Conservation (phyloP, 2,329 filamentous ascomycete species). For the Diplodia corticola region DNA sequence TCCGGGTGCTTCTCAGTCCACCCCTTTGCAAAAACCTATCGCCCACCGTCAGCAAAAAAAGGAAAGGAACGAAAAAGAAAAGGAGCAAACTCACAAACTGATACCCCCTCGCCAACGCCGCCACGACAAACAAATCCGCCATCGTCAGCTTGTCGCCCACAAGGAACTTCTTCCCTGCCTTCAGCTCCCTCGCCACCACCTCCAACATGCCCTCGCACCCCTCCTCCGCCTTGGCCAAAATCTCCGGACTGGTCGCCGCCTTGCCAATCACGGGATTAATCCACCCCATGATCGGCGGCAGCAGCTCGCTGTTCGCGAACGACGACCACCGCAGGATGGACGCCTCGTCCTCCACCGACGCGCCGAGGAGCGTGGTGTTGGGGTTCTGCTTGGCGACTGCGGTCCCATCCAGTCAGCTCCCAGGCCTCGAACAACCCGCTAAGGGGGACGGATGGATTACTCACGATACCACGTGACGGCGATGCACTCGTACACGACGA, state of each 20-base stretch:
- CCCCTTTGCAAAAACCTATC: background rate
- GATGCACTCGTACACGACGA: conserved; percentile 47
- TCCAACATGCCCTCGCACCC: background rate
- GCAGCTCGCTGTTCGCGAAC: background rate
- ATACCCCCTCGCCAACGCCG: background rate
- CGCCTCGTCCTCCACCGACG: background rate
- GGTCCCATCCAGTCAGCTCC: background rate
- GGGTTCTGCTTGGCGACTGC: conserved; percentile 9
- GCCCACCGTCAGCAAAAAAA: background rate
- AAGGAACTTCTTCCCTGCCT: background rate
- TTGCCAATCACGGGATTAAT: conserved; percentile 1
- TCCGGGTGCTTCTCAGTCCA: background rate
- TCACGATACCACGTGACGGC: conserved; percentile 48
- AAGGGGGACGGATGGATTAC: background rate
- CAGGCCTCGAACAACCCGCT: too few relatives aligned
- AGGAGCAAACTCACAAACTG: background rate
- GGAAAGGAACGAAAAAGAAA: background rate
- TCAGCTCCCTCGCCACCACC: background rate
- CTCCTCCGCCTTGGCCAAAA: background rate
- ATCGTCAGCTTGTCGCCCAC: background rate
- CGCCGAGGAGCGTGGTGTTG: background rate
- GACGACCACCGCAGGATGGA: background rate
- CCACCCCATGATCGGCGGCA: background rate
- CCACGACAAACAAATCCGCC: background rate
- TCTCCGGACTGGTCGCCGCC: background rate